These are phyloP conservation scores for Talaromyces wortmannii DNA, from an alignment of 495 filamentous ascomycete species.

Conservation along the genomic window DNA sequence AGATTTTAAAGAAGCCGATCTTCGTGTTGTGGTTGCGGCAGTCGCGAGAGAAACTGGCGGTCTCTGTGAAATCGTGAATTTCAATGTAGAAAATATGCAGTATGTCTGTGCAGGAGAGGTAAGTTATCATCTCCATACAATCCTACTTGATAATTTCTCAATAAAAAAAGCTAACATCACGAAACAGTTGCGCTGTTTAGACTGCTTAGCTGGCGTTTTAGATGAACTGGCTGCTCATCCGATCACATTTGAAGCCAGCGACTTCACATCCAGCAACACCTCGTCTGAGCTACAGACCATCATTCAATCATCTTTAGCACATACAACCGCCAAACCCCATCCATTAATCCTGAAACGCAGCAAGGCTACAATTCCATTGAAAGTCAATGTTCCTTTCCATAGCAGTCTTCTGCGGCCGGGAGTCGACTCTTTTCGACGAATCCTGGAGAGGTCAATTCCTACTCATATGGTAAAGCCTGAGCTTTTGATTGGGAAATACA, in stretches of 20 bases:
- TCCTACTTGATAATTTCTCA: neutral
- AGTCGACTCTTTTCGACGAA: constrained; percentile 9
- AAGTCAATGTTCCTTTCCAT: constrained; percentile 30
- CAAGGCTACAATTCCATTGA: constrained; percentile 27
- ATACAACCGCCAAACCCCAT: constrained; percentile 1
- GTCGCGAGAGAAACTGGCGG: constrained; percentile 14
- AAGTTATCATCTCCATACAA: neutral
- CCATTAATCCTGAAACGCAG: constrained; percentile 15
- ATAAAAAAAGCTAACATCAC: neutral
- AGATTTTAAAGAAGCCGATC: constrained; percentile 15
- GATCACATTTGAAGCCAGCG: neutral
- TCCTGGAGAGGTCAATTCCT: constrained; percentile 7
- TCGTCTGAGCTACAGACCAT: neutral
- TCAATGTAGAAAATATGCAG: constrained; percentile 29
- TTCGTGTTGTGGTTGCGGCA: constrained; percentile 14
- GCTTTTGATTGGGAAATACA: constrained; percentile 85
- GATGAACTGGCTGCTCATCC: neutral
- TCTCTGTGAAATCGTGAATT: constrained; percentile 37
- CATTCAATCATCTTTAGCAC: neutral
- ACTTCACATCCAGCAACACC: neutral
- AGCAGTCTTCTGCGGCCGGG: constrained; percentile 3
- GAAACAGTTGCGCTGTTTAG: neutral
- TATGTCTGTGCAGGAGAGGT: constrained; percentile 34
- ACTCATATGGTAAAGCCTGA: constrained; percentile 3
- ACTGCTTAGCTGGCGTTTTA: neutral